Evolutionary conservation across 2,329 filamentous ascomycete genomes (phyloP).

Genomic region (Beauveria scarabaeidicola): DNA sequence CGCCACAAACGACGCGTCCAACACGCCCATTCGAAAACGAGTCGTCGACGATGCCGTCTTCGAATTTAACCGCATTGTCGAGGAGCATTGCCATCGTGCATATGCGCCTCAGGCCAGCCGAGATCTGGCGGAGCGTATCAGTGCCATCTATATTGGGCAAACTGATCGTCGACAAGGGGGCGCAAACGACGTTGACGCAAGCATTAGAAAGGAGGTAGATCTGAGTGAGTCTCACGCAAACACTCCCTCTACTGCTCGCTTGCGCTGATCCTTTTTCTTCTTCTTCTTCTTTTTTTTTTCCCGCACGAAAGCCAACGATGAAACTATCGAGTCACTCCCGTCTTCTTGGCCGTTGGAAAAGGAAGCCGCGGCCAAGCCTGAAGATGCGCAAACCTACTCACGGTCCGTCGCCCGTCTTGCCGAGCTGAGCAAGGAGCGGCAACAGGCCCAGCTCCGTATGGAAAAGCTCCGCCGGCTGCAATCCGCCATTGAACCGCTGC

Average conservation of each 20-base stretch:
- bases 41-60: slow-evolving; percentile 48
- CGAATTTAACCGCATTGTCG: slow-evolving; percentile 52
- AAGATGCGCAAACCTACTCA: slow-evolving; percentile 43
- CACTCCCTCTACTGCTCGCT: neutral
- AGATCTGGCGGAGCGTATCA: slow-evolving; percentile 66
- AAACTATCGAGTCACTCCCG: slow-evolving; percentile 39
- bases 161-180: slow-evolving; percentile 31
- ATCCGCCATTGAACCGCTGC: slow-evolving; percentile 37
- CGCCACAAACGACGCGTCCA: slow-evolving; percentile 34
- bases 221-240: slow-evolving; percentile 28
- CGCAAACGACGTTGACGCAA: slow-evolving; percentile 27
- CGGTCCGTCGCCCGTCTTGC: slow-evolving; percentile 41
- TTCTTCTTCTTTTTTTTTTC: neutral
- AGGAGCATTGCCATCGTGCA: slow-evolving; percentile 56
- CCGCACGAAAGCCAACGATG: slow-evolving; percentile 27
- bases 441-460: slow-evolving; percentile 29
- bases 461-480: slow-evolving; percentile 42
- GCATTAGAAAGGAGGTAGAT: slow-evolving; percentile 34
- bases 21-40: slow-evolving; percentile 35
- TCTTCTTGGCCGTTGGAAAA: slow-evolving; percentile 36
- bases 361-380: slow-evolving; percentile 28
- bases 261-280: neutral
- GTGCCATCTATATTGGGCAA: slow-evolving; percentile 50
- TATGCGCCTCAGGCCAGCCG: slow-evolving; percentile 62
- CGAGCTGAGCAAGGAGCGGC: slow-evolving; percentile 35